Evolutionary conservation across 2,329 filamentous ascomycete species (phyloP).

Genomic region (Calonectria naviculata): DNA sequence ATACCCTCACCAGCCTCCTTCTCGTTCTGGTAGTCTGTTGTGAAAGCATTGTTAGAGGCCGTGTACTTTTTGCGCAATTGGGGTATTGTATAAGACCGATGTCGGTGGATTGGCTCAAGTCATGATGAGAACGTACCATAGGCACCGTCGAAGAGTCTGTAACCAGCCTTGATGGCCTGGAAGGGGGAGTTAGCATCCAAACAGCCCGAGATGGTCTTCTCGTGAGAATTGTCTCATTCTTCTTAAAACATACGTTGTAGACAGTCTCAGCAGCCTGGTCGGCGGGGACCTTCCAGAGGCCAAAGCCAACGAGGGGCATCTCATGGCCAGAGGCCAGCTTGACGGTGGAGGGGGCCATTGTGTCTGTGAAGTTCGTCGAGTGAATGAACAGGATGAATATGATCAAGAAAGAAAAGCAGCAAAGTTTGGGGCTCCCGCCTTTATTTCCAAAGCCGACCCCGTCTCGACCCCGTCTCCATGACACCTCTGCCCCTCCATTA

Average conservation of each 20-base stretch:
- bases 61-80: background rate
- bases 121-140: conserved; percentile 41
- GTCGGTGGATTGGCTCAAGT: background rate
- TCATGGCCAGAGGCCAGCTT: conserved; percentile 40
- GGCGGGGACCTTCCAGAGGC: conserved; percentile 75
- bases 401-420: background rate
- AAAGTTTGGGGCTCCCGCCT: conserved; percentile 5
- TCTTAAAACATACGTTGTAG: conserved; percentile 58
- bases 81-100: background rate
- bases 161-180: conserved; percentile 62
- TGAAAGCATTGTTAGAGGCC: background rate
- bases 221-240: background rate
- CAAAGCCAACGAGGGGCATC: conserved; percentile 64
- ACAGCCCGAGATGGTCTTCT: background rate
- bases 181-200: background rate
- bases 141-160: conserved; percentile 63
- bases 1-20: conserved; percentile 74
- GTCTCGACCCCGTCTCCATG: conserved; percentile 19
- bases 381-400: background rate
- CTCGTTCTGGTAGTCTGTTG: conserved; percentile 70
- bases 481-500: conserved; percentile 23
- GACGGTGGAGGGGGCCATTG: conserved; percentile 33
- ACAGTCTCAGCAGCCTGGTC: conserved; percentile 62
- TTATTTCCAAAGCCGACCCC: conserved; percentile 7
- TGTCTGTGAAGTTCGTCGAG: conserved; percentile 5